Evolutionary conservation across 2,329 filamentous ascomycete genomes (phyloP), one percentile per base, ranked within the genome.

Genomic region (Neofusicoccum kwambonambiense): DNA sequence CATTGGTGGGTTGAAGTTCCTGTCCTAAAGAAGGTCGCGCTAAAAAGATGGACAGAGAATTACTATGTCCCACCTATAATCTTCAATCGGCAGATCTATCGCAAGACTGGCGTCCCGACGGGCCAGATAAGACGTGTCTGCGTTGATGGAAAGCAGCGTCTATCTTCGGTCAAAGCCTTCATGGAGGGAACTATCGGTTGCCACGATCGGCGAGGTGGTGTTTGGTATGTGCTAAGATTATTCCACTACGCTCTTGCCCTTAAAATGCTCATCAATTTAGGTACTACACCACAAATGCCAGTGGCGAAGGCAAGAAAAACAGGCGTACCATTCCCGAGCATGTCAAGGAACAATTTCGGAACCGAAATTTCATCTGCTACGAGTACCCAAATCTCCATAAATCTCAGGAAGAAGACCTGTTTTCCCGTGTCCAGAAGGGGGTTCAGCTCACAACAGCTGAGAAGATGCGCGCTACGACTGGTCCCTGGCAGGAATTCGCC

Each of bases 101-200:
- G 35, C 35, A 44, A 37, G 27, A 5, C 27, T 4, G 64, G 64
- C 31, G 64, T 70, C 54, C 69, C 64, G 15, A 65, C 64, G 50
- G 67, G 66, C 34, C 68, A 66, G 37, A 69, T 72, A 56, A 70
- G 65, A 13, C 72, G 78, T 11, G 73, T 79, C 17, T 82, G 80
- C 65, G 76, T 83, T 8, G 80, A 83, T 69, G 81, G 81, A 3
- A 83, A 83, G 69, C 81, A 83, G 68, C 77, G 81, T 13, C 70
- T 83, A 4, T 79, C 80, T 1, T 82, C 80, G 1, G 72, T 83
- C 15, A 69, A 71, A 13, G 78, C 77, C 17, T 83, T 83, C 57
- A 75, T 82, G 66, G 75, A 74, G 22, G 81, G 81, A 2, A 68
- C 77, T 27, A 80, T 83, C 47, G 77, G 78, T 3, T 80, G 80